Conservation (phyloP, 345 rosid species). For the Populus pruinosa region DNA sequence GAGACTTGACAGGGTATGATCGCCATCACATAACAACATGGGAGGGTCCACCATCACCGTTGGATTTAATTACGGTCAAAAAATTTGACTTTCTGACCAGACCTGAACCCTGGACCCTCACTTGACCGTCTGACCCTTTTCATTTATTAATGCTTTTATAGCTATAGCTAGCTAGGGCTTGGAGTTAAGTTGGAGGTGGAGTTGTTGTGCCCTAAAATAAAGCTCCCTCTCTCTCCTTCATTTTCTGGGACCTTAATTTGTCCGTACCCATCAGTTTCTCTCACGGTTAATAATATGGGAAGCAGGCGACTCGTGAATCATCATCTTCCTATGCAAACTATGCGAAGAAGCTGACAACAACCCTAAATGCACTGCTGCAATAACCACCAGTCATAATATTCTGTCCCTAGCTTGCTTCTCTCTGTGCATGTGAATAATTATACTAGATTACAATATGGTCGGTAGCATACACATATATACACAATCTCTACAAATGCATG, state of each 20-base stretch:
- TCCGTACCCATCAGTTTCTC: background rate
- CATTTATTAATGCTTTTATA: slow-evolving; percentile 19
- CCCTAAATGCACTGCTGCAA: slow-evolving; percentile 4
- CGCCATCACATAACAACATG: slow-evolving; percentile 12
- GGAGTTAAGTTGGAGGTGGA: slow-evolving; percentile 2
- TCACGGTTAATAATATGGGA: background rate
- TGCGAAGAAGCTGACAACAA: slow-evolving; percentile 24
- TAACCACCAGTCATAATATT: background rate
- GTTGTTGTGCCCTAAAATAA: slow-evolving; percentile 5
- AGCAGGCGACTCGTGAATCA: slow-evolving; percentile 35
- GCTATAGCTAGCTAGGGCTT: background rate
- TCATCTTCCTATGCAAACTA: slow-evolving; percentile 8
- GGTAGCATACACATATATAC: background rate
- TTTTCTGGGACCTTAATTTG: background rate
- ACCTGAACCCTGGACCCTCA: slow-evolving; percentile 37
- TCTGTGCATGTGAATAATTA: slow-evolving; percentile 4
- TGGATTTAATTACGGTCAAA: slow-evolving; percentile 43
- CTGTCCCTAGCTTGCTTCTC: background rate
- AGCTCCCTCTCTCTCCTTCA: background rate
- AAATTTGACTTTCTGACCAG: slow-evolving; percentile 49
- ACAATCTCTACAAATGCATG: background rate
- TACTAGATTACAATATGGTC: background rate
- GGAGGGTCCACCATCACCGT: slow-evolving; percentile 63
- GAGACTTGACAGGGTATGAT: slow-evolving; percentile 1
- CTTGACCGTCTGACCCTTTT: slow-evolving; percentile 56